A percentile compares a stretch with the other conserved stretches of the same genome.
phyloP scores from a whole-genome alignment of 306 rosid species.

The Cucumis cinereus region DNA sequence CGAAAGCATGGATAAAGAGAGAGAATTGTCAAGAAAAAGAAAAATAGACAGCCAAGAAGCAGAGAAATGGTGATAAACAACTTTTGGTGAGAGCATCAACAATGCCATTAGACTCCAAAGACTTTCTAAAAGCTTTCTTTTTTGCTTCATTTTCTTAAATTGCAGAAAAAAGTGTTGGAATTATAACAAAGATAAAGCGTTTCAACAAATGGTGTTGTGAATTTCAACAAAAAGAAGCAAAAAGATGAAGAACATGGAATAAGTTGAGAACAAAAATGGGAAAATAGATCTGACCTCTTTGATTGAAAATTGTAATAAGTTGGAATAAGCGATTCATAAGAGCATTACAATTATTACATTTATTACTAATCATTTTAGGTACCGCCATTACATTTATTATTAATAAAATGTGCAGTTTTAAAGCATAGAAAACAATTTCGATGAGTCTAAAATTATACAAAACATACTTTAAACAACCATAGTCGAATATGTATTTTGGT shows the following conservation, averaged over 20 bases:
- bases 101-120: too few relatives aligned
- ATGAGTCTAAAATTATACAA: too few relatives aligned
- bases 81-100: constrained; percentile 96
- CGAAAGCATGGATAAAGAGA: not conserved
- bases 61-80: constrained; percentile 5
- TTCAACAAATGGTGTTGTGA: not conserved
- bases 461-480: too few relatives aligned
- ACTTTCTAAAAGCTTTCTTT: constrained; percentile 83
- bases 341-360: too few relatives aligned
- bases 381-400: too few relatives aligned
- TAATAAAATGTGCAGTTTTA: too few relatives aligned
- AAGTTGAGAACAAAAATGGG: not conserved
- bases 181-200: not conserved
- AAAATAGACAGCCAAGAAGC: not conserved
- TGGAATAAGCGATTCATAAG: too few relatives aligned
- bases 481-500: too few relatives aligned
- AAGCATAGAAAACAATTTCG: too few relatives aligned
- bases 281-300: constrained; percentile 3
- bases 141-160: constrained; percentile 81
- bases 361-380: too few relatives aligned
- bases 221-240: not conserved
- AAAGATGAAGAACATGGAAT: not conserved
- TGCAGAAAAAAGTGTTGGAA: not conserved
- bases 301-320: too few relatives aligned
- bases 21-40: not conserved